Base-by-base conservation (phyloP, 345 rosid species). In the Raphanus raphanistrum region DNA sequence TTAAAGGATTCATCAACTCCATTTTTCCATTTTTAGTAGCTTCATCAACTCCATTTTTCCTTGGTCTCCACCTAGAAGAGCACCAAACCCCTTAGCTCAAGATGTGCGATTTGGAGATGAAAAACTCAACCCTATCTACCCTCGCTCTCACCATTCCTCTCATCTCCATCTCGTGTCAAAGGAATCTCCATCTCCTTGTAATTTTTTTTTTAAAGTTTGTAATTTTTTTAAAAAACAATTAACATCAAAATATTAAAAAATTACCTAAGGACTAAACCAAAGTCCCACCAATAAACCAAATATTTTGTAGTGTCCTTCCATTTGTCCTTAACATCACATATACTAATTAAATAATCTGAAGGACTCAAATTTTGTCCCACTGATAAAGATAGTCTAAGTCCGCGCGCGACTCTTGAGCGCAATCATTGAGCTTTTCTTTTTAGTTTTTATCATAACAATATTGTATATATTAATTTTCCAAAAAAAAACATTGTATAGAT, bases 31-130 rank as follows among this genome's bases (percentile, higher is more conserved):
- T 21, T 21, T 21, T 21, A 21, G 76, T 78, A 67, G 84, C 85
- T 29, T 86, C 87, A 57, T 87, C 95, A 6, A 88, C 93, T 0
- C 96, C 96, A 1, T 92, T 73, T 83, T 90, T 86, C 54, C 67
- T 80, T 0, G 97, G 58, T 90, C 97, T 25, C 96, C 97, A 4
- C 96, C 97, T 1, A 82, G 83, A 16, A 83, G 94, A 78, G 80
- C 90, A 75, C 48, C 90, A 1, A 92, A 92, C 58, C 97, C 97
- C 10, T 41, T 90, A 63, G 84, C 77, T 70, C 91, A 87, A 68
- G 97, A 92, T 77, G 88, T 80, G n/a, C 87, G 81, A 7, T 92
- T 92, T 66, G 87, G 86, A 27, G 82, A 48, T 4, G 85, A 88
- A 72, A 84, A 81, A 83, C 58, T 59, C 31, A 76, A 48, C 66